Evolutionary conservation across 495 filamentous ascomycete genomes (phyloP).

Genomic region (Baudoinia panamericana): DNA sequence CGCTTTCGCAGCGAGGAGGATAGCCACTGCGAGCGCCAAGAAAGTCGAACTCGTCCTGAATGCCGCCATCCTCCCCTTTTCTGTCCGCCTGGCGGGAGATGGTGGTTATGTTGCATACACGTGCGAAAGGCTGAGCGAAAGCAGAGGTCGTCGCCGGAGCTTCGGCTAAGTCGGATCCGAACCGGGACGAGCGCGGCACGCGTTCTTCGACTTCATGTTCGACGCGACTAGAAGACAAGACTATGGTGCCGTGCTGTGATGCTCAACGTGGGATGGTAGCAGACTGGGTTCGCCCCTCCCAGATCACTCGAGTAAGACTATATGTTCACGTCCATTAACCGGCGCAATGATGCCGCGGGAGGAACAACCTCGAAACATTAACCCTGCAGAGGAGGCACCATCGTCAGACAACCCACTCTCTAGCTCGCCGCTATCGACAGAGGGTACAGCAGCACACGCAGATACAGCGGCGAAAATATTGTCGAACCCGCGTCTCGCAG

Average conservation of each 20-base stretch:
- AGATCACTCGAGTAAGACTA: no score
- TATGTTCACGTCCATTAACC: constrained; percentile 7
- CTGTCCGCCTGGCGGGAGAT: no score
- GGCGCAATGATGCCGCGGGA: constrained; percentile 12
- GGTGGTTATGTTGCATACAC: no score
- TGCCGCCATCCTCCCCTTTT: constrained; percentile 19
- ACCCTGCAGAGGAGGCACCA: neutral
- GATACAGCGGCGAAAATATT: neutral
- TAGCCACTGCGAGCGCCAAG: neutral
- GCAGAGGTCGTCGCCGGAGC: no score
- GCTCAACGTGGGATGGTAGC: no score
- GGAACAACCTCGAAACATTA: neutral
- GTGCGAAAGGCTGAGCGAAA: neutral
- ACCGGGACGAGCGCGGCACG: no score
- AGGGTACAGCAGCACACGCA: neutral
- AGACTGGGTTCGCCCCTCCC: no score
- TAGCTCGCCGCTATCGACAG: neutral
- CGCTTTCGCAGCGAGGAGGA: constrained; percentile 6
- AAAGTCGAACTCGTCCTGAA: constrained; percentile 16
- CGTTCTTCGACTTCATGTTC: no score
- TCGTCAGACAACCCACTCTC: constrained; percentile 1
- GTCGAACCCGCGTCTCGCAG: constrained; percentile 7
- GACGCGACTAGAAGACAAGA: no score
- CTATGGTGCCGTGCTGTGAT: no score
- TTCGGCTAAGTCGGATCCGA: no score